Percentiles rank a stretch among this genome's conserved stretches.
Evolutionary conservation across 495 filamentous ascomycete species (phyloP).

Genomic region (Xylaria scruposa): DNA sequence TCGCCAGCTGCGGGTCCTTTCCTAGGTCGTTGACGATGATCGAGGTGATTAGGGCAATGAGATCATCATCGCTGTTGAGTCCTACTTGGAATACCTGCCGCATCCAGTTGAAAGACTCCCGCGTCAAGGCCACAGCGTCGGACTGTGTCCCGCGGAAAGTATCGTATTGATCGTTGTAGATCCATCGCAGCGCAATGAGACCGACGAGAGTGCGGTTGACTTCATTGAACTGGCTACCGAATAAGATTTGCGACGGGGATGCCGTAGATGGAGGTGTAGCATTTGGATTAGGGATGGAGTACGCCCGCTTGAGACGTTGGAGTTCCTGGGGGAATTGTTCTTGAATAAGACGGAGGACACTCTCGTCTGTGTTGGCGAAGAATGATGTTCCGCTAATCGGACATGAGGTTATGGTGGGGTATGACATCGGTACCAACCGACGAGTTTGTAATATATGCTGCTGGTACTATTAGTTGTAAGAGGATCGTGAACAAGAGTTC

Average conservation of each 20-base stretch:
- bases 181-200: conserved; percentile 45
- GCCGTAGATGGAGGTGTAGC: conserved; percentile 8
- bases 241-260: conserved; percentile 42
- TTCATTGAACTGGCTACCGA: conserved; percentile 39
- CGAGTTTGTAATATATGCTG: not conserved
- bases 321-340: conserved; percentile 31
- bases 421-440: not conserved
- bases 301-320: conserved; percentile 31
- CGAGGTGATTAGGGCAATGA: conserved; percentile 45
- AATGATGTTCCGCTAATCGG: not conserved
- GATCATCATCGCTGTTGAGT: conserved; percentile 29
- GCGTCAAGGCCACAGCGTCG: conserved; percentile 29
- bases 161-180: conserved; percentile 40
- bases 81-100: conserved; percentile 21
- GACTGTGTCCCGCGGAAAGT: conserved; percentile 36
- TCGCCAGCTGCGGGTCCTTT: conserved; percentile 44
- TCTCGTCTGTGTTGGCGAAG: conserved; percentile 14
- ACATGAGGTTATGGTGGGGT: too few relatives aligned
- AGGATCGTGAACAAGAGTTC: too few relatives aligned
- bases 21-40: conserved; percentile 51
- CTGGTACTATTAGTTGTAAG: not conserved
- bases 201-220: conserved; percentile 48
- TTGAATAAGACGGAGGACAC: conserved; percentile 28
- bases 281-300: conserved; percentile 26
- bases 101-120: conserved; percentile 35